Conservation (phyloP, 2,329 filamentous ascomycete species). For the Aphanoascus verrucosus region DNA sequence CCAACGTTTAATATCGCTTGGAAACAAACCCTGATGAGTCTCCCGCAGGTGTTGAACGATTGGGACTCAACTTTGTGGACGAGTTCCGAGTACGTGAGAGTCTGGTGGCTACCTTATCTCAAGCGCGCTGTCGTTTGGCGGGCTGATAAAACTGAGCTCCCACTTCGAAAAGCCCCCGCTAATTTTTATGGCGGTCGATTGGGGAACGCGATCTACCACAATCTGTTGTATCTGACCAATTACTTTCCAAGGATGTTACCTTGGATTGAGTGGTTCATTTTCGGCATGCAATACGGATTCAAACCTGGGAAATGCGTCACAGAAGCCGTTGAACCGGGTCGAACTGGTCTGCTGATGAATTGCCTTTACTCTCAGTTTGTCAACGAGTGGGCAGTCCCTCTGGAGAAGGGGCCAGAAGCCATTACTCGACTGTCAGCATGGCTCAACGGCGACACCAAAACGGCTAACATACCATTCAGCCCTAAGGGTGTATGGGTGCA, state of each 20-base stretch:
- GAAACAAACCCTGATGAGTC: constrained; percentile 65
- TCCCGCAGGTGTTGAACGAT: constrained; percentile 55
- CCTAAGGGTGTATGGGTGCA: constrained; percentile 72
- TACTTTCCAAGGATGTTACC: constrained; percentile 70
- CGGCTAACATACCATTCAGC: constrained; percentile 67
- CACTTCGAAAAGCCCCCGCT: constrained; percentile 47
- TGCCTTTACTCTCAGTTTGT: constrained; percentile 98
- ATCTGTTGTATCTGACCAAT: constrained; percentile 70
- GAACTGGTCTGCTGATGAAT: constrained; percentile 81
- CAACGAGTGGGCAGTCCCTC: constrained; percentile 92
- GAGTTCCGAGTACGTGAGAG: constrained; percentile 74
- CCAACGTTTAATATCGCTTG: constrained; percentile 77
- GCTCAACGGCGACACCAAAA: constrained; percentile 64
- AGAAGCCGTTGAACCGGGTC: constrained; percentile 67
- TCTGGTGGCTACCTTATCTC: constrained; percentile 97
- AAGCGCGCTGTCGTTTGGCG: constrained; percentile 80
- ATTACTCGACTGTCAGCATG: constrained; percentile 73
- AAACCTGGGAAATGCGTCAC: constrained; percentile 51
- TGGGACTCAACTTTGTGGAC: constrained; percentile 75
- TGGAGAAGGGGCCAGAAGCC: constrained; percentile 77
- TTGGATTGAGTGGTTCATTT: constrained; percentile 90
- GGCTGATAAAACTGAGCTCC: constrained; percentile 63
- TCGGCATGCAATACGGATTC: constrained; percentile 96
- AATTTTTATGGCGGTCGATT: constrained; percentile 73
- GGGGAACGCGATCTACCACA: constrained; percentile 86